phyloP scores from a whole-genome alignment of 2,329 filamentous ascomycete species.

The Neofusicoccum parvum region DNA sequence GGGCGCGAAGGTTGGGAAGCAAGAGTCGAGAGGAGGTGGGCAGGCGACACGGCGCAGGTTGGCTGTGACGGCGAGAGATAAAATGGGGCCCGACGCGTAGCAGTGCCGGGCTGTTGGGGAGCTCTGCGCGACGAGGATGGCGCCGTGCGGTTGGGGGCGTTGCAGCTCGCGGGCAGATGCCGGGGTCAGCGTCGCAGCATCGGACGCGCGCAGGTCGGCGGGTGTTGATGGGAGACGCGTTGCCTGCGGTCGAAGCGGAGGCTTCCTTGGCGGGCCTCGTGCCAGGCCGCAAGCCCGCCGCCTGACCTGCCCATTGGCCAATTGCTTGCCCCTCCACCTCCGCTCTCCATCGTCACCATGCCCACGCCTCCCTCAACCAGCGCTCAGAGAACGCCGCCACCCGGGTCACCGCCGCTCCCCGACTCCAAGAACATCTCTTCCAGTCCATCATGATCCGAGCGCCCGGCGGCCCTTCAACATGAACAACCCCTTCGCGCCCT shows the following conservation, averaged over 20 bases:
- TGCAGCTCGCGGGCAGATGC: background rate
- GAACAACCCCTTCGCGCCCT: conserved; percentile 73
- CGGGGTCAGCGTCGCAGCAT: conserved; percentile 14
- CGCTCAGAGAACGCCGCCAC: background rate
- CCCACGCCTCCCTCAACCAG: background rate
- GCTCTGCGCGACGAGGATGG: background rate
- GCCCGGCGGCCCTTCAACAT: background rate
- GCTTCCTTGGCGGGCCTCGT: conserved; percentile 1
- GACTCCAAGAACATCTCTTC: background rate
- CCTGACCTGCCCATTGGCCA: conserved; percentile 10
- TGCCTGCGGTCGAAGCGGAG: conserved; percentile 15
- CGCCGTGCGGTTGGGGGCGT: background rate
- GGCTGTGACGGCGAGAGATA: conserved; percentile 10
- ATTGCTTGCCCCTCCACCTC: conserved; percentile 17
- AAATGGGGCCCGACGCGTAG: conserved; percentile 6
- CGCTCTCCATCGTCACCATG: conserved; percentile 11
- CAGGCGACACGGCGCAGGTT: background rate
- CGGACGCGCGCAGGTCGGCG: conserved; percentile 15
- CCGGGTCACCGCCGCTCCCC: background rate
- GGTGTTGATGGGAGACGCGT: conserved; percentile 16
- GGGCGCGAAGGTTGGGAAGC: background rate
- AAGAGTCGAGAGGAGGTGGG: background rate
- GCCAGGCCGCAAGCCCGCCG: background rate
- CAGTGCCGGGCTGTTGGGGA: background rate
- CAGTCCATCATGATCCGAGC: background rate